Conservation (phyloP, 805 yeast genomes). For the Candida wancherniae region DNA sequence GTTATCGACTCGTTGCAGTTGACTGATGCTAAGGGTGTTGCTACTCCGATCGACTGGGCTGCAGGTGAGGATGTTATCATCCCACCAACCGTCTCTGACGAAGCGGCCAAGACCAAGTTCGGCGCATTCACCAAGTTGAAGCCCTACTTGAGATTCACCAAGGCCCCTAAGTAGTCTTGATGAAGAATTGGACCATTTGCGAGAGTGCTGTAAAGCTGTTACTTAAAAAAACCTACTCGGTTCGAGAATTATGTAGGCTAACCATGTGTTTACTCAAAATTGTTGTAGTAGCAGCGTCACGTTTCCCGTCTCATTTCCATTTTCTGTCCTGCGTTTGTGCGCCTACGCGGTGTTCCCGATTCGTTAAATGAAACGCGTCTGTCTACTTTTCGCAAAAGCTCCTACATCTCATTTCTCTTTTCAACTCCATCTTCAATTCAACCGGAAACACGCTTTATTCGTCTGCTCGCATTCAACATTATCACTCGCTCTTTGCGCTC, state of each 20-base stretch:
- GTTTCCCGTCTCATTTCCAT: too few species aligned
- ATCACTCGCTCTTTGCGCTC: background rate
- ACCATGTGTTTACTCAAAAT: background rate
- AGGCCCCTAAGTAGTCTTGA: constrained; percentile 17
- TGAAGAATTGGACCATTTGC: too few species aligned
- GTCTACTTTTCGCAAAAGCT: background rate
- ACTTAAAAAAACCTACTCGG: too few species aligned
- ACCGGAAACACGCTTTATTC: too few species aligned
- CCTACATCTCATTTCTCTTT: constrained; percentile 1
- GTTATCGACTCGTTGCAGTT: constrained; percentile 66
- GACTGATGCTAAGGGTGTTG: constrained; percentile 56
- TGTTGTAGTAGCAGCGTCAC: too few species aligned
- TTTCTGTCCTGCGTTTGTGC: background rate
- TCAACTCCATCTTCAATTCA: background rate
- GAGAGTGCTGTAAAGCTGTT: too few species aligned
- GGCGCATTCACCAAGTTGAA: constrained; percentile 58
- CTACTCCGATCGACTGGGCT: constrained; percentile 72
- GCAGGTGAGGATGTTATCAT: constrained; percentile 71
- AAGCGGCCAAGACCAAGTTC: constrained; percentile 54
- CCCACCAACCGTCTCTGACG: constrained; percentile 59
- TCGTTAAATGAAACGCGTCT: constrained; percentile 14
- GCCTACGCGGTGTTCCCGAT: constrained; percentile 6
- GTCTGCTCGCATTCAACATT: background rate
- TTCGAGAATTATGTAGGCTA: too few species aligned
- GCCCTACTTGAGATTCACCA: constrained; percentile 60